Percentiles rank a stretch among this genome's conserved stretches.
Evolutionary conservation across 495 filamentous ascomycete genomes (phyloP).

Genomic region (Astrothelium subdiscretum): DNA sequence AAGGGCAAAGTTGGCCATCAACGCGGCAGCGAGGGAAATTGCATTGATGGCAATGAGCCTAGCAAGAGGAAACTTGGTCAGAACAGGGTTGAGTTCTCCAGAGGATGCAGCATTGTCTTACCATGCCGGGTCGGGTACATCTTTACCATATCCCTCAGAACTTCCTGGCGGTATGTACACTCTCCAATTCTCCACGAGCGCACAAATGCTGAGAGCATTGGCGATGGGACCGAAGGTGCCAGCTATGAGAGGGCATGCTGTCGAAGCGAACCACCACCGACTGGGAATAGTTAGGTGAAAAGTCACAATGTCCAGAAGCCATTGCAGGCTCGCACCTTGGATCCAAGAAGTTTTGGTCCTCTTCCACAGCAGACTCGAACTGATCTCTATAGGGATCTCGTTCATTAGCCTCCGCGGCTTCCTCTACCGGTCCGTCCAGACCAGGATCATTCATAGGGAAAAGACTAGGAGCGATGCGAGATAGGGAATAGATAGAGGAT

Average conservation of each 20-base stretch:
- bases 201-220: constrained; percentile 69
- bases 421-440: constrained; percentile 40
- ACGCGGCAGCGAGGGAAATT: constrained; percentile 56
- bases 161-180: constrained; percentile 44
- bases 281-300: constrained; percentile 20
- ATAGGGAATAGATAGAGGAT: background rate
- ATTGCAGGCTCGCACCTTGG: constrained; percentile 34
- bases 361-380: constrained; percentile 20
- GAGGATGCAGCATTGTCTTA: constrained; percentile 19
- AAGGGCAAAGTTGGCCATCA: constrained; percentile 59
- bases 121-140: constrained; percentile 60
- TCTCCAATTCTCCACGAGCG: constrained; percentile 62
- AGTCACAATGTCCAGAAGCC: background rate
- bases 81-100: background rate
- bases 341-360: constrained; percentile 38
- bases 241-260: constrained; percentile 68
- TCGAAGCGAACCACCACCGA: constrained; percentile 81
- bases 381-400: constrained; percentile 16
- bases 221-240: constrained; percentile 80
- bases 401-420: constrained; percentile 39
- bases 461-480: background rate
- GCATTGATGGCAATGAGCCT: constrained; percentile 64
- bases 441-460: constrained; percentile 50
- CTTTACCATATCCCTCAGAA: constrained; percentile 36
- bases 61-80: background rate